Conservation (phyloP, 176 grass and related monocot genomes). For the Coix lacrymajobi region DNA sequence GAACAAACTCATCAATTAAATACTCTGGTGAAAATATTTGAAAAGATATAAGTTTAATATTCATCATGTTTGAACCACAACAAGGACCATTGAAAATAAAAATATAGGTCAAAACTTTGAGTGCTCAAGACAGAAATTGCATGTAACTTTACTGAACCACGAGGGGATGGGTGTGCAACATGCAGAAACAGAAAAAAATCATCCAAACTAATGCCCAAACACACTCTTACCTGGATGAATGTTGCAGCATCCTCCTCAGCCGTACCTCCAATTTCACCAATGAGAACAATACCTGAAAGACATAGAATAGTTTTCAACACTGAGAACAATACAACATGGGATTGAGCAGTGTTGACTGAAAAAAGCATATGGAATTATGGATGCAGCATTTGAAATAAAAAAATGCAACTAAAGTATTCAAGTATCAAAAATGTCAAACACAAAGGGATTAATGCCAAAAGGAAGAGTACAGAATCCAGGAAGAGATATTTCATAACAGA, state of each 20-base stretch:
- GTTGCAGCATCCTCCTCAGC: slow-evolving; percentile 99
- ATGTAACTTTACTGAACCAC: neutral
- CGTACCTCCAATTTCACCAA: slow-evolving; percentile 98
- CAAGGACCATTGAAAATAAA: neutral
- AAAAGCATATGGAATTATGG: neutral
- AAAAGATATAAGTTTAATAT: neutral
- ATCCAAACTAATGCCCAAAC: neutral
- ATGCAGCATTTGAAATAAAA: neutral
- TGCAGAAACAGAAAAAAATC: slow-evolving; percentile 10
- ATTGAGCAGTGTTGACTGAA: neutral
- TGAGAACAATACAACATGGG: slow-evolving; percentile 19
- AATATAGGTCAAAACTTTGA: neutral
- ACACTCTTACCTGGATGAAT: slow-evolving; percentile 72
- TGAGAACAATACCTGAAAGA: slow-evolving; percentile 79
- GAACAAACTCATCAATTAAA: neutral
- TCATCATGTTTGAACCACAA: neutral
- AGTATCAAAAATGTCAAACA: neutral
- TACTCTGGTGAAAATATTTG: neutral
- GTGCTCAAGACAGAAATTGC: neutral
- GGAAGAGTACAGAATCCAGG: neutral
- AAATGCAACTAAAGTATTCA: slow-evolving; percentile 1
- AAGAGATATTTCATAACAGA: neutral
- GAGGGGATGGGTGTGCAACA: neutral
- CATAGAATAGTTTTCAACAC: neutral
- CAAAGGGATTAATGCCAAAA: neutral